Evolutionary conservation across 768 basidiomycete species (phyloP).

Genomic region (Lentinula guzmanii): DNA sequence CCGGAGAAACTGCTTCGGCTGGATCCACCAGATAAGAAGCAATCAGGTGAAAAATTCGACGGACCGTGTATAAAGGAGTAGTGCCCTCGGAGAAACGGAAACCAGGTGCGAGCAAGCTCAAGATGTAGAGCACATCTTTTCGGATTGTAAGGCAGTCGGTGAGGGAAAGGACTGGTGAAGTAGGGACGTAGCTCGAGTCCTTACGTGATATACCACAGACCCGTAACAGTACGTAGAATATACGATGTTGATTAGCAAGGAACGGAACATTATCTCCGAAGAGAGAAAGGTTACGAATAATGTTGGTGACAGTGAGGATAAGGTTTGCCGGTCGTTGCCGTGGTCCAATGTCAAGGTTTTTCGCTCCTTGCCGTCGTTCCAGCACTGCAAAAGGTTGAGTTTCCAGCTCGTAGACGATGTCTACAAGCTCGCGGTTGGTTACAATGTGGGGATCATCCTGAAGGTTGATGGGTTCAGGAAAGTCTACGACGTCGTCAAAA

Average conservation of each 20-base stretch:
- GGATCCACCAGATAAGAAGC: constrained; percentile 74
- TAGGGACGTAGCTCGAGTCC: constrained; percentile 31
- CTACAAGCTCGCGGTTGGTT: constrained; percentile 64
- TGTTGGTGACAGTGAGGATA: constrained; percentile 65
- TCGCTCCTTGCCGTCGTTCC: constrained; percentile 38
- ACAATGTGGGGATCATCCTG: constrained; percentile 31
- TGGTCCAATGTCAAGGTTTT: constrained; percentile 46
- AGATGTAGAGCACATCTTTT: constrained; percentile 68
- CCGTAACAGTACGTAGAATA: constrained; percentile 64
- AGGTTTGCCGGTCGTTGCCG: constrained; percentile 64
- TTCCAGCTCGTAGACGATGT: constrained; percentile 51
- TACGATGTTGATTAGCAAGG: constrained; percentile 57
- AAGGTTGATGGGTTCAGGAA: constrained; percentile 15
- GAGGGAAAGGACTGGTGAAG: constrained; percentile 59
- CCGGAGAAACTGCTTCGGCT: constrained; percentile 58
- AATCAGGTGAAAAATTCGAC: constrained; percentile 58
- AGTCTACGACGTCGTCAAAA: constrained; percentile 46
- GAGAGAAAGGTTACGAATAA: constrained; percentile 83
- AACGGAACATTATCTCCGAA: constrained; percentile 64
- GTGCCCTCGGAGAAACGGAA: constrained; percentile 39
- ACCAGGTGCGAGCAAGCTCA: constrained; percentile 53
- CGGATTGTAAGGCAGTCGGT: constrained; percentile 67
- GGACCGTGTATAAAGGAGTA: constrained; percentile 40
- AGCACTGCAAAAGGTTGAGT: constrained; percentile 56
- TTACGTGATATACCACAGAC: constrained; percentile 47